phyloP scores from a whole-genome alignment of 495 filamentous ascomycete genomes.

The Talaromyces adpressus region DNA sequence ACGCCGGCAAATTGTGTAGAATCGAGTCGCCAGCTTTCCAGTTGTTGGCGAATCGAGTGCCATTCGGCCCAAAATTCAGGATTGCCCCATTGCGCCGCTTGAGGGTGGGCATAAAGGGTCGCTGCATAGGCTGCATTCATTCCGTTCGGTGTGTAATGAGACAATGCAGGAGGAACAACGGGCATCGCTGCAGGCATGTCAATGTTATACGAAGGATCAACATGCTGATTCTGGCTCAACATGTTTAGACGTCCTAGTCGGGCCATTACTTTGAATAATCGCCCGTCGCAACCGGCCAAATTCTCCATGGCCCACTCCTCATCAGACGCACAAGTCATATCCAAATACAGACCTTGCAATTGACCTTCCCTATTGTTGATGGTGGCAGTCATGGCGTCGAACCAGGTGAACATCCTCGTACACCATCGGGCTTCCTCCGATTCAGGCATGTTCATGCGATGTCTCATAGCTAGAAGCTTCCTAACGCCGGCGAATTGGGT shows the following conservation, averaged over 20 bases:
- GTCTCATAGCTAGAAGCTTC: constrained; percentile 77
- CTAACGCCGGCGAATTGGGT: constrained; percentile 93
- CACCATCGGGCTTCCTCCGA: constrained; percentile 78
- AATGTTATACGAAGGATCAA: constrained; percentile 22
- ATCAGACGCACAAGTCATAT: constrained; percentile 57
- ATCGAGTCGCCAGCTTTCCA: constrained; percentile 78
- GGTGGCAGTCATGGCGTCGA: constrained; percentile 88
- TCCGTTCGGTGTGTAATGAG: constrained; percentile 16
- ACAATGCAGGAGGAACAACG: constrained; percentile 33
- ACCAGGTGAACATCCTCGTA: constrained; percentile 93
- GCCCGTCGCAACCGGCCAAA: constrained; percentile 77
- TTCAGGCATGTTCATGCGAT: constrained; percentile 48
- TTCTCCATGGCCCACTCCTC: constrained; percentile 80
- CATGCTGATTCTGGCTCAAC: constrained; percentile 68
- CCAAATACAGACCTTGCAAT: constrained; percentile 61
- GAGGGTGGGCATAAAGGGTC: constrained; percentile 22
- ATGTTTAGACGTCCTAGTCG: constrained; percentile 80
- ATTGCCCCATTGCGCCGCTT: constrained; percentile 10
- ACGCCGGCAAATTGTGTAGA: constrained; percentile 10
- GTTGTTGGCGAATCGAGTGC: constrained; percentile 65
- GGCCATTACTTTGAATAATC: constrained; percentile 69
- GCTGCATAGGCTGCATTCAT: constrained; percentile 19
- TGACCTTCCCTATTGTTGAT: constrained; percentile 92
- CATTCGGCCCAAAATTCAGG: constrained; percentile 78
- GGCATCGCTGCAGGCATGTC: constrained; percentile 25